Percentiles rank a stretch among this genome's conserved stretches.
Conservation (phyloP, 352 stramenopile genomes). For the Globisporangium abappressorium region DNA sequence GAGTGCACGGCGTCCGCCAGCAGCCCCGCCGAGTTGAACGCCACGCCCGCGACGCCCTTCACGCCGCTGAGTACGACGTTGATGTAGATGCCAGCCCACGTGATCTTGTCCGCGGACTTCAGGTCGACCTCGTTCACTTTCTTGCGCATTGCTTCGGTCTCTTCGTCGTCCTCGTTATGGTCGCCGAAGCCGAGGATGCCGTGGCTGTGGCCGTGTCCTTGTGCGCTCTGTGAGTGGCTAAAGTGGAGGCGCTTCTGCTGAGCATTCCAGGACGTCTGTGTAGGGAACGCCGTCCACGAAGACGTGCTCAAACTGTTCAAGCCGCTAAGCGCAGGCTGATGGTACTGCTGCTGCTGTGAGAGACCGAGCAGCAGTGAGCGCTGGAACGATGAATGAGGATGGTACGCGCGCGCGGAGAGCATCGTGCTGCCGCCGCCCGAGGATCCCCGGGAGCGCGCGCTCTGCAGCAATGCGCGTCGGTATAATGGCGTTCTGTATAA, state of each 20-base stretch:
- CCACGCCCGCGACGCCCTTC: constrained; percentile 68
- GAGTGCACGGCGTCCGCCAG: constrained; percentile 95
- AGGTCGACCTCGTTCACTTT: constrained; percentile 36
- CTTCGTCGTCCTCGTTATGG: constrained; percentile 25
- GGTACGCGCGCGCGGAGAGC: neutral
- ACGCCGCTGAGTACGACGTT: constrained; percentile 64
- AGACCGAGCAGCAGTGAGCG: neutral
- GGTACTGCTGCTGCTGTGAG: neutral
- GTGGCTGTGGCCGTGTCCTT: constrained; percentile 39
- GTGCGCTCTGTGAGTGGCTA: constrained; percentile 2
- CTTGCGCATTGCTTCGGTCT: constrained; percentile 23
- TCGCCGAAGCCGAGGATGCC: constrained; percentile 25
- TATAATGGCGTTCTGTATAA: constrained; percentile 8
- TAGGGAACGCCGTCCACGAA: neutral
- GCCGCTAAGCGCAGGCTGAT: neutral
- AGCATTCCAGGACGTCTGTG: neutral
- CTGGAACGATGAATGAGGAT: neutral
- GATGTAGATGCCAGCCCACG: constrained; percentile 64
- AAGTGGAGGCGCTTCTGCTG: constrained; percentile 14
- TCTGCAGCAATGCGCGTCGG: constrained; percentile 8
- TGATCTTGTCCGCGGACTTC: constrained; percentile 56
- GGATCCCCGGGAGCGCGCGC: neutral
- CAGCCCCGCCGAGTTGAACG: constrained; percentile 85
- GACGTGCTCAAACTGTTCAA: neutral
- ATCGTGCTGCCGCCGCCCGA: neutral